Conservation (phyloP, 495 filamentous ascomycete genomes). For the Penicillium ucsense region DNA sequence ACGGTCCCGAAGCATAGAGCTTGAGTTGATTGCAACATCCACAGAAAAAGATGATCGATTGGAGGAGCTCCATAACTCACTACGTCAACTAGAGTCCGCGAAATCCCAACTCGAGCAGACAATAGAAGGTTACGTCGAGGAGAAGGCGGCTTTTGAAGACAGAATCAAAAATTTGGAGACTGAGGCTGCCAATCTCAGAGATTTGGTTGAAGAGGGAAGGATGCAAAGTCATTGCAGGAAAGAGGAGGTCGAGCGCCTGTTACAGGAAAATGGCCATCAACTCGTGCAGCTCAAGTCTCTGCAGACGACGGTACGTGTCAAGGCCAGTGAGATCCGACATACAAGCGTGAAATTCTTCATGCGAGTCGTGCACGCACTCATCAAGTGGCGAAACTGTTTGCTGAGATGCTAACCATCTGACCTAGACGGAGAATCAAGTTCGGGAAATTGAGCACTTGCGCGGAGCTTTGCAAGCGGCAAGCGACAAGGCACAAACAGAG, state of each 20-base stretch:
- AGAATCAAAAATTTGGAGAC: slow-evolving; percentile 6
- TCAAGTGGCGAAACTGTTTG: background rate
- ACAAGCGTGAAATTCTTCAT: no score
- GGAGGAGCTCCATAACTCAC: slow-evolving; percentile 24
- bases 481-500: slow-evolving; percentile 13
- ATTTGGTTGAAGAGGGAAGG: slow-evolving; percentile 5
- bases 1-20: slow-evolving; percentile 26
- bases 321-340: no score
- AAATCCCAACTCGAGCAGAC: slow-evolving; percentile 8
- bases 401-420: slow-evolving; percentile 2
- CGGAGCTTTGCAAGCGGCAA: slow-evolving; percentile 11
- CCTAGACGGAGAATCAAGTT: slow-evolving; percentile 15
- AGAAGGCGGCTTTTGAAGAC: slow-evolving; percentile 10
- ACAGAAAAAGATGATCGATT: slow-evolving; percentile 38
- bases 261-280: slow-evolving; percentile 12
- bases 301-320: slow-evolving; percentile 19
- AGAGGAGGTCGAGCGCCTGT: slow-evolving; percentile 15
- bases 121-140: slow-evolving; percentile 11
- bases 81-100: slow-evolving; percentile 11
- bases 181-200: slow-evolving; percentile 10
- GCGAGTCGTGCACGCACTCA: background rate
- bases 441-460: slow-evolving; percentile 14
- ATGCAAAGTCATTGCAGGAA: slow-evolving; percentile 13
- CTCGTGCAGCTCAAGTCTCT: slow-evolving; percentile 11
- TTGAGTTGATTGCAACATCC: slow-evolving; percentile 35